Base-by-base conservation (phyloP, 768 basidiomycete genomes). In the Strobilomyces dryophilus region DNA sequence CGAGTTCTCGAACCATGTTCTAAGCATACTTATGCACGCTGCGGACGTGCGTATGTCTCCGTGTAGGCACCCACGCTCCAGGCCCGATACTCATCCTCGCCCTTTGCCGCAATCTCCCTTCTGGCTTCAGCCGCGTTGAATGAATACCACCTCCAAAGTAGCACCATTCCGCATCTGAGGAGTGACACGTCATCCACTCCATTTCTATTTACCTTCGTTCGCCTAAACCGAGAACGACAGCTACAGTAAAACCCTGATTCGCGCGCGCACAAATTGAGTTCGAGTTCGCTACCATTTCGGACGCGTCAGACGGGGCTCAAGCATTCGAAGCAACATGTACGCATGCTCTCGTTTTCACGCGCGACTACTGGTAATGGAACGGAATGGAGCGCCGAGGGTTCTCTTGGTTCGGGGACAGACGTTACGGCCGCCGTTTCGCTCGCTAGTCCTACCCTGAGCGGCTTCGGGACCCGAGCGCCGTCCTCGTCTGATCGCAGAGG, bases 161-260 rank as follows among this genome's bases (percentile, higher is more conserved):
- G n/a, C 14, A 10, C 18, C n/a, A 26, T 20, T 39, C 27, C 10
- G 24, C 21, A 49, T 41, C 5, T 14, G 39, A 40, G 41, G 20
- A 18, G 9, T 18, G 36, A 52, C 12, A 26, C 34, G 11, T 35
- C 45, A 29, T 27, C 24, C 14, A 37, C 1, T 8, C 20, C 20
- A 34, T 40, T 46, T 37, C 43, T 21, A 34, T 50, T 15, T n/a
- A 12, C 29, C 36, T 20, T 42, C n/a, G 18, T 39, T 31, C 11
- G 27, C 37, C 45, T 45, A 46, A 53, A 42, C 21, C 11, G 29
- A 45, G 29, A 27, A 29, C n/a, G 17, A 29, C 36, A 18, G 39
- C 40, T n/a, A n/a, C n/a, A n/a, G n/a, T 26, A 46, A 47, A 42
- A 35, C 15, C 45, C 1, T 47, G 56, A 35, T 36, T 58, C 35